Evolutionary conservation across 2,329 filamentous ascomycete species (phyloP).

Genomic region (Chaetomium olivaceum): DNA sequence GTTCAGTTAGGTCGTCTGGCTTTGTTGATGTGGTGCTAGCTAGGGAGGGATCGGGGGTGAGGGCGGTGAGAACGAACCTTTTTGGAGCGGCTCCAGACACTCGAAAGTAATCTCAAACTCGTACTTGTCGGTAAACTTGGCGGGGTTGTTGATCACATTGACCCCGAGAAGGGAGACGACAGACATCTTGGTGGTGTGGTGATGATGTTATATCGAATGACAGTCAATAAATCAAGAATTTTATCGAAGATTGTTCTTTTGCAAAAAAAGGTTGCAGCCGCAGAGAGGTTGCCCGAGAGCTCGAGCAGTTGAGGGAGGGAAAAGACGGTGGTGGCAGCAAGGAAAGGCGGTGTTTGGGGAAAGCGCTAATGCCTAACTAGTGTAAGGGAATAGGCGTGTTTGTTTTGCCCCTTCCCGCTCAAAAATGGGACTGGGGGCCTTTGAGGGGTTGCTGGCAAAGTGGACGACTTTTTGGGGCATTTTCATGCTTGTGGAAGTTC

Average conservation of each 20-base stretch:
- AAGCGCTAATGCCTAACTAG: conserved; percentile 13
- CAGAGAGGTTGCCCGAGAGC: not conserved
- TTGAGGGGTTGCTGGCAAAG: conserved; percentile 14
- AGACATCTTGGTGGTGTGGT: conserved; percentile 66
- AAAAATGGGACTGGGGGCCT: not conserved
- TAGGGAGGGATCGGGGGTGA: conserved; percentile 12
- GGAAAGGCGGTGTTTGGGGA: conserved; percentile 8
- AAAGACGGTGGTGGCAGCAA: not conserved
- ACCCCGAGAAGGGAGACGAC: conserved; percentile 95
- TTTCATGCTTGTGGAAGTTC: conserved; percentile 9
- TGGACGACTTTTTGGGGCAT: conserved; percentile 18
- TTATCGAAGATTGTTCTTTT: not conserved
- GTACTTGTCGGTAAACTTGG: conserved; percentile 88
- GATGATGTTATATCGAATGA: not conserved
- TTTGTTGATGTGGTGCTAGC: not conserved
- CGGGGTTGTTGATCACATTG: conserved; percentile 95
- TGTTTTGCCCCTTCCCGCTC: conserved; percentile 20
- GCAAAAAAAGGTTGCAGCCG: not conserved
- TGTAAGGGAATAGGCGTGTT: conserved; percentile 10
- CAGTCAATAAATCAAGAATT: not conserved
- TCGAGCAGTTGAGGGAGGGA: not conserved
- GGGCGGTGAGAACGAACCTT: conserved; percentile 58
- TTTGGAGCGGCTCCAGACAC: conserved; percentile 90
- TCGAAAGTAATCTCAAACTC: conserved; percentile 99
- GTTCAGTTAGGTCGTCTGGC: not conserved